These are phyloP conservation scores for Chenopodium berlandieri DNA, from an alignment of 148 eudicot species.

Conservation along the genomic window DNA sequence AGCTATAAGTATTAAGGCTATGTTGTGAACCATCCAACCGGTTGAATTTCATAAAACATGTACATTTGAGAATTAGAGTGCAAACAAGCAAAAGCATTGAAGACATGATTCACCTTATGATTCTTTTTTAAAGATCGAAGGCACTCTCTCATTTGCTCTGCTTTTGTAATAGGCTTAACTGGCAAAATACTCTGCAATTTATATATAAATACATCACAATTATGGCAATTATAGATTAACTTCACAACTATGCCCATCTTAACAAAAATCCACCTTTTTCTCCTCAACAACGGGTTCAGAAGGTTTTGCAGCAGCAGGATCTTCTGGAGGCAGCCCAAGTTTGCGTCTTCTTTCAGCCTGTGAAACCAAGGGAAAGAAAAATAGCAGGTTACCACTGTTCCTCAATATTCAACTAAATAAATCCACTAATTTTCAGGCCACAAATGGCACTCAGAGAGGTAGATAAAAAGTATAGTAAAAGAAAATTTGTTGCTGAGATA, in stretches of 20 bases:
- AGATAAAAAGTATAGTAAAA: not conserved
- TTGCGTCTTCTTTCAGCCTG: conserved; percentile 98
- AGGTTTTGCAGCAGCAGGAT: conserved; percentile 71
- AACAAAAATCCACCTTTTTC: conserved; percentile 59
- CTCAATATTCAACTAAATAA: not conserved
- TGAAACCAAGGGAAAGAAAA: conserved; percentile 7
- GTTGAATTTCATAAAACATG: not conserved
- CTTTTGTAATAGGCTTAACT: conserved; percentile 82
- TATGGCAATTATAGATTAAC: not conserved
- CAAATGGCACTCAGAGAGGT: not conserved
- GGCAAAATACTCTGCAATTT: conserved; percentile 69
- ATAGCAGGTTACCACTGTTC: not conserved
- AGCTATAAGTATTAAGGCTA: not conserved
- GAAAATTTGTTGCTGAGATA: not conserved
- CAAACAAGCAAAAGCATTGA: not conserved
- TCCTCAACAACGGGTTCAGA: conserved; percentile 76
- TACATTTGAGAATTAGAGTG: not conserved
- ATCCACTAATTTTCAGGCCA: not conserved
- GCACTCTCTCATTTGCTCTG: conserved; percentile 96
- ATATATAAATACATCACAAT: conserved; percentile 9
- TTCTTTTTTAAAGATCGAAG: conserved; percentile 82
- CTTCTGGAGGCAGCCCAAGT: conserved; percentile 91
- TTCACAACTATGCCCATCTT: conserved; percentile 1
- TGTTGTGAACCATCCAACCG: not conserved
- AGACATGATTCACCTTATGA: conserved; percentile 56